Conservation (phyloP, 139 green algal genomes). For the Micractinium conductrix region DNA sequence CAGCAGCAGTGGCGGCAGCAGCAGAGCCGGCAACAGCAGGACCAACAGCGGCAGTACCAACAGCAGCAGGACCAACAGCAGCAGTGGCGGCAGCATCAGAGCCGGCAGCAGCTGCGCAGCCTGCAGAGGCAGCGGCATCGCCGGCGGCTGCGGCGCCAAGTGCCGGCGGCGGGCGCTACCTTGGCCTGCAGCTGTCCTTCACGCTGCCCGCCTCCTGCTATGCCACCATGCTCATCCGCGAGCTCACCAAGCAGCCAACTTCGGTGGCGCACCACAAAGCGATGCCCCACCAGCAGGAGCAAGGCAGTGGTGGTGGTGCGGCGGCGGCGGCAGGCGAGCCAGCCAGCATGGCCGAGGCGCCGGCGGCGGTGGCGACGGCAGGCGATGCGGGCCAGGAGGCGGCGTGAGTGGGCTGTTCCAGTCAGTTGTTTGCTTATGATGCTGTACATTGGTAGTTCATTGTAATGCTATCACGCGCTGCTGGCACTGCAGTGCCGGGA, state of each 20-base stretch:
- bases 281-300: neutral
- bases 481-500: too few species aligned
- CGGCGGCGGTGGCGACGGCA: too few species aligned
- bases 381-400: too few species aligned
- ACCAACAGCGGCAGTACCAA: too few species aligned
- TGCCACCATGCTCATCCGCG: conserved; percentile 94
- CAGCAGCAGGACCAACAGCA: too few species aligned
- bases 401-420: too few species aligned
- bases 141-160: neutral
- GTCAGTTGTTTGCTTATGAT: too few species aligned
- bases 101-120: neutral
- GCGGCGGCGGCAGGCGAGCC: neutral
- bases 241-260: conserved; percentile 78
- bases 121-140: neutral
- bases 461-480: too few species aligned
- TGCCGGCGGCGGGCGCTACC: conserved; percentile 14
- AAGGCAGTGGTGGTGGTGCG: neutral
- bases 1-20: too few species aligned
- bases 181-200: conserved; percentile 81
- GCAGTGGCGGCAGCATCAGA: too few species aligned
- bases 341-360: neutral
- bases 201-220: conserved; percentile 84
- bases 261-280: conserved; percentile 42
- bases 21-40: too few species aligned
- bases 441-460: too few species aligned